phyloP scores from a whole-genome alignment of 495 filamentous ascomycete genomes.

The Corynascus novoguineensis region DNA sequence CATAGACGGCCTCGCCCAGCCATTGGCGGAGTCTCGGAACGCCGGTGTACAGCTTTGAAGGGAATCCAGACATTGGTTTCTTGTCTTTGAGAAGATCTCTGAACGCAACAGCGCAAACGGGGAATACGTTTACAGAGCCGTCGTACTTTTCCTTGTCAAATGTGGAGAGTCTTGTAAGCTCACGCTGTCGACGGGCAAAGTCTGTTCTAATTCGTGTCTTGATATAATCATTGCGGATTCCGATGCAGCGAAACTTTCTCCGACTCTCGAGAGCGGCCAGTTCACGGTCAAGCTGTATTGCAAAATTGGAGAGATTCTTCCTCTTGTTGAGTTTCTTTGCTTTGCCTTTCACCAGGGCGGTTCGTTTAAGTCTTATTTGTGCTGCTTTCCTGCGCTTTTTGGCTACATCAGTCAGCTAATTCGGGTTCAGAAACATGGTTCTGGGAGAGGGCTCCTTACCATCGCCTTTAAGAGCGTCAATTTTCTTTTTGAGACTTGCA shows the following conservation, averaged over 20 bases:
- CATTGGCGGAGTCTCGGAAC: constrained; percentile 22
- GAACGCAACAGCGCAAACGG: constrained; percentile 17
- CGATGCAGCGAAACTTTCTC: constrained; percentile 8
- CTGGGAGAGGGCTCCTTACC: neutral
- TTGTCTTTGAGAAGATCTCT: constrained; percentile 10
- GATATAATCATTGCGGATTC: constrained; percentile 11
- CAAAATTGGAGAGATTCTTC: neutral
- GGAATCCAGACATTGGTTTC: constrained; percentile 14
- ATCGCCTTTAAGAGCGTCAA: neutral
- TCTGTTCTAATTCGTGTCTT: constrained; percentile 5
- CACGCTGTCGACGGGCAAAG: constrained; percentile 7
- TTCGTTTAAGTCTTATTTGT: neutral
- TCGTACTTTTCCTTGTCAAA: neutral
- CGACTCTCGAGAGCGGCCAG: constrained; percentile 1
- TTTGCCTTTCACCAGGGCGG: neutral
- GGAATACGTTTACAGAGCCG: constrained; percentile 8
- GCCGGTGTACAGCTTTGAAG: constrained; percentile 19
- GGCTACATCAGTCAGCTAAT: neutral
- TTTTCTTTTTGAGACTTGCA: neutral
- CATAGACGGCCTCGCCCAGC: constrained; percentile 16
- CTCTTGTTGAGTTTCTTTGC: neutral
- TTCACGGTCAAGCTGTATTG: neutral
- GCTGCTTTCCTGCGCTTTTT: neutral
- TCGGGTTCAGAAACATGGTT: neutral
- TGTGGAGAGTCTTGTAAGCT: neutral